Conservation (phyloP, 1,139 yeast genomes). For the Lodderomyces metapsilosis region DNA sequence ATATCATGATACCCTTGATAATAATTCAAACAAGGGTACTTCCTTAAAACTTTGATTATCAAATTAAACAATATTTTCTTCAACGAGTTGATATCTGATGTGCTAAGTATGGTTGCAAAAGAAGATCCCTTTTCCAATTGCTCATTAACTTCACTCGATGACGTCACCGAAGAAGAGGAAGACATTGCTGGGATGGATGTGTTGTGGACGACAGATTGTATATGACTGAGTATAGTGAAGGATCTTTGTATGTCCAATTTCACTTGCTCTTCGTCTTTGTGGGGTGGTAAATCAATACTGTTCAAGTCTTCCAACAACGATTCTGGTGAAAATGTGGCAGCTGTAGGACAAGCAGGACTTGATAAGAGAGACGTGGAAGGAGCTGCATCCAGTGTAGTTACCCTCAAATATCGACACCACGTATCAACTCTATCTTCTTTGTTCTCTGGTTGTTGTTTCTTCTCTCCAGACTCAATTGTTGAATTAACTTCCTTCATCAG, state of each 20-base stretch:
- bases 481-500: constrained; percentile 24
- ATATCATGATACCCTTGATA: constrained; percentile 95
- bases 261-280: constrained; percentile 78
- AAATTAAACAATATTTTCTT: constrained; percentile 46
- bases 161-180: neutral
- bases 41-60: constrained; percentile 56
- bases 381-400: neutral
- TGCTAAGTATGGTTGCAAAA: constrained; percentile 34
- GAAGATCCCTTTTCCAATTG: constrained; percentile 17
- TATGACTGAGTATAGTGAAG: constrained; percentile 45
- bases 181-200: constrained; percentile 5
- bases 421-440: constrained; percentile 1
- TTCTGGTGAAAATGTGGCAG: constrained; percentile 11
- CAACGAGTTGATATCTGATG: constrained; percentile 30
- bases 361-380: constrained; percentile 11
- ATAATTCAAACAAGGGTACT: constrained; percentile 63
- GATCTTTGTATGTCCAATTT: constrained; percentile 73
- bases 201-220: constrained; percentile 22
- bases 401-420: constrained; percentile 1
- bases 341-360: constrained; percentile 4
- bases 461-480: constrained; percentile 1
- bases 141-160: constrained; percentile 11
- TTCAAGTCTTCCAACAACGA: constrained; percentile 23
- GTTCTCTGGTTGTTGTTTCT: constrained; percentile 6
- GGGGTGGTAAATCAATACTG: constrained; percentile 39